Percentiles rank a stretch among this genome's conserved stretches.
These are phyloP conservation scores for Hypericum perforatum DNA, from an alignment of 345 rosid species.

Conservation along the genomic window DNA sequence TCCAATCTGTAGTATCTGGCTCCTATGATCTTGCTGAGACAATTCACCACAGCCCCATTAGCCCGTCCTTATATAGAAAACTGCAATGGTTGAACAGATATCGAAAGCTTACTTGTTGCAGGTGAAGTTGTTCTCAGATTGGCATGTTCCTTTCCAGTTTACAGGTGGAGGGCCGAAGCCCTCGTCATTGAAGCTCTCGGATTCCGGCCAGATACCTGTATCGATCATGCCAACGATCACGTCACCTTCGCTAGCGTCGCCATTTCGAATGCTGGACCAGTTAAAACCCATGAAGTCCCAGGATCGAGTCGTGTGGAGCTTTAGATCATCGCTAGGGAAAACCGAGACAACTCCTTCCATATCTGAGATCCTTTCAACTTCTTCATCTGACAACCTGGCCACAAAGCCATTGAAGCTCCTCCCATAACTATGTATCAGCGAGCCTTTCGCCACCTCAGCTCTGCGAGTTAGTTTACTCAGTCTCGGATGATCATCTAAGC, in stretches of 20 bases:
- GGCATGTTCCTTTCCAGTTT: constrained; percentile 4
- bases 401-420: constrained; percentile 37
- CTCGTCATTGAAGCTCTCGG: constrained; percentile 6
- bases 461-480: constrained; percentile 13
- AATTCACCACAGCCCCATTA: no score
- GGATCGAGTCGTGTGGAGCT: constrained; percentile 6
- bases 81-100: no score
- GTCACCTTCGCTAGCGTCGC: neutral
- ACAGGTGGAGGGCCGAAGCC: constrained; percentile 7
- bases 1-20: neutral
- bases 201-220: constrained; percentile 8
- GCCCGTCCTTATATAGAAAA: no score
- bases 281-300: constrained; percentile 8
- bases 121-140: constrained; percentile 1
- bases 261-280: neutral
- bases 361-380: constrained; percentile 22
- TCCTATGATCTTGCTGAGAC: neutral
- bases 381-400: constrained; percentile 29
- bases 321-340: neutral
- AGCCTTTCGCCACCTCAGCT: constrained; percentile 17
- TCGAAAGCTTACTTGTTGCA: constrained; percentile 1
- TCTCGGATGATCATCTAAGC: no score
- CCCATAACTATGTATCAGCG: constrained; percentile 28
- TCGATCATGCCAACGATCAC: constrained; percentile 4
- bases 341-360: constrained; percentile 5